Evolutionary conservation across 2,329 filamentous ascomycete species (phyloP).

Genomic region (Colletotrichum shisoi): DNA sequence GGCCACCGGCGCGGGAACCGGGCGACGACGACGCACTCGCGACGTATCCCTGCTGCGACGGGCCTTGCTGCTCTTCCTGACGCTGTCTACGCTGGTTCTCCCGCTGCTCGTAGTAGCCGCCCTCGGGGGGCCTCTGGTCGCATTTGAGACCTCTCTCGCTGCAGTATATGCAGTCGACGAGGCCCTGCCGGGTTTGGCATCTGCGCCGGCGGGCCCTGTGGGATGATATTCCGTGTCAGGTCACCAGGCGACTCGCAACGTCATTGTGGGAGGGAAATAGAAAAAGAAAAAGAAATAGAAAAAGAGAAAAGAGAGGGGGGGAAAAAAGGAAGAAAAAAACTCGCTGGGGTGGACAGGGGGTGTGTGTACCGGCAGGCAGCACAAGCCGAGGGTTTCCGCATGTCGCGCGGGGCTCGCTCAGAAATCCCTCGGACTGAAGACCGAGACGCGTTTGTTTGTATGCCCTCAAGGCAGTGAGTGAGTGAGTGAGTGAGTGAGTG

Average conservation of each 20-base stretch:
- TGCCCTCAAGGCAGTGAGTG: neutral
- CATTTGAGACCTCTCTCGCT: constrained; percentile 57
- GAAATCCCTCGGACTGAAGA: constrained; percentile 26
- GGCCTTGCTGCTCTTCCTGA: constrained; percentile 15
- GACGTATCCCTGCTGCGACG: neutral
- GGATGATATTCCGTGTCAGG: constrained; percentile 23
- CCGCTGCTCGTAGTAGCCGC: constrained; percentile 39
- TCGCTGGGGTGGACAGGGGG: constrained; percentile 1
- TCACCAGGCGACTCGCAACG: neutral
- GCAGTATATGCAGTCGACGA: constrained; percentile 63
- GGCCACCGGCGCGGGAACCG: constrained; percentile 20
- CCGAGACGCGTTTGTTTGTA: constrained; percentile 14
- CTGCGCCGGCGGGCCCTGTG: constrained; percentile 38
- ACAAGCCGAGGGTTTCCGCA: constrained; percentile 41
- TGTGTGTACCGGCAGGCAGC: constrained; percentile 39
- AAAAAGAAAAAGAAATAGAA: constrained; percentile 4
- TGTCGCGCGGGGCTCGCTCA: constrained; percentile 12
- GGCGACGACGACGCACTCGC: constrained; percentile 23
- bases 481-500: no score
- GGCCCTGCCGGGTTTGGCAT: constrained; percentile 37
- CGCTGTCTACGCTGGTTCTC: constrained; percentile 33
- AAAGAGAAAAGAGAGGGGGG: no score
- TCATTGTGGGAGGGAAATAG: neutral
- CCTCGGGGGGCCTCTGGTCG: constrained; percentile 49
- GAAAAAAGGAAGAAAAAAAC: neutral